Conservation (phyloP, 2,329 filamentous ascomycete species). For the Calonectria montana region DNA sequence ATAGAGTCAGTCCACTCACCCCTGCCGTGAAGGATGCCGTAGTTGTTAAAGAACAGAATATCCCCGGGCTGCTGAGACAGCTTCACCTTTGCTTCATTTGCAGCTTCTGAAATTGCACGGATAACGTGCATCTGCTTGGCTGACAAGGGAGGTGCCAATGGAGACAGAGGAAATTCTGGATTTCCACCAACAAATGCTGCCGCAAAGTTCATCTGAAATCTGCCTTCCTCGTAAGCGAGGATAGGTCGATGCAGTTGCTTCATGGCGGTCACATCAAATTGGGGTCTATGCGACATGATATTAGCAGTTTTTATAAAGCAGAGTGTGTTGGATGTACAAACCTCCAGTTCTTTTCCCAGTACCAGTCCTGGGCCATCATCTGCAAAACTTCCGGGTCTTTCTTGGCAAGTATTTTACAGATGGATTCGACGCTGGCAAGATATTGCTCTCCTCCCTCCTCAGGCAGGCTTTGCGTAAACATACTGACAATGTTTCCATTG, state of each 20-base stretch:
- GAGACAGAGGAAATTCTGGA: neutral
- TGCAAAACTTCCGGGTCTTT: neutral
- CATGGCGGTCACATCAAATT: neutral
- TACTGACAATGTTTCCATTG: neutral
- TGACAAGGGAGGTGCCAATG: neutral
- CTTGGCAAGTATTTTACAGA: neutral
- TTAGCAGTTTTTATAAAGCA: neutral
- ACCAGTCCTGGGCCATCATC: neutral
- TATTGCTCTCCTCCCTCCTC: neutral
- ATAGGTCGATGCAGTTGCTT: neutral
- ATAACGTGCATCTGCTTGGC: neutral
- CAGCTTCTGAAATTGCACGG: neutral
- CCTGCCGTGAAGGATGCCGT: neutral
- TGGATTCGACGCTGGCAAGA: neutral
- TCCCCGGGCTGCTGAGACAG: neutral
- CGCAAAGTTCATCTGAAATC: neutral
- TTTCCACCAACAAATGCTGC: neutral
- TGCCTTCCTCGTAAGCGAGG: neutral
- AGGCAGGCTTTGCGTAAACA: neutral
- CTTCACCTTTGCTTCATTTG: neutral
- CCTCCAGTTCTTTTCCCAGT: neutral
- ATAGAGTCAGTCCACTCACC: neutral
- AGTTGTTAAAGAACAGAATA: neutral
- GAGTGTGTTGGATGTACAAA: neutral
- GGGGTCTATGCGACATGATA: neutral